Percentiles rank a stretch among this genome's conserved stretches.
Evolutionary conservation across 768 basidiomycete genomes (phyloP).

Genomic region (Pleurotus salmoneostramineus): DNA sequence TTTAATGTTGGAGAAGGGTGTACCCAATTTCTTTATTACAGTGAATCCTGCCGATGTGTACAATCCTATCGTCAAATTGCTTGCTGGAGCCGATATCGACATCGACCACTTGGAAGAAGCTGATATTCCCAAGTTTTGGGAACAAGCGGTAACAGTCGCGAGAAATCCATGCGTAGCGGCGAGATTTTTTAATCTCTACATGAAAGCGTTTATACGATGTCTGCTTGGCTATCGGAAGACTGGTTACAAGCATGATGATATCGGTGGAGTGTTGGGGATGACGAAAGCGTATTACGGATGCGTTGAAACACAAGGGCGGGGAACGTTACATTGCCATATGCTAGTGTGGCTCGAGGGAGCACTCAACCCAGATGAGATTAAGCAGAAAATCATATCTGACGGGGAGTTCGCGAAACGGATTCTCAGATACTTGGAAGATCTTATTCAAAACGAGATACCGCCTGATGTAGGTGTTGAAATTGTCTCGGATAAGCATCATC

Average conservation of each 20-base stretch:
- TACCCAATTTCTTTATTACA: slow-evolving; percentile 39
- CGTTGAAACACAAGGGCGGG: slow-evolving; percentile 34
- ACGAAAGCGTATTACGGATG: slow-evolving; percentile 34
- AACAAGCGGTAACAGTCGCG: slow-evolving; percentile 32
- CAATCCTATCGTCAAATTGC: slow-evolving; percentile 35
- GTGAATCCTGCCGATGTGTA: slow-evolving; percentile 40
- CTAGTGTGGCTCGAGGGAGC: slow-evolving; percentile 33
- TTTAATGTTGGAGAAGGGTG: slow-evolving; percentile 27
- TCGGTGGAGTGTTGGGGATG: slow-evolving; percentile 25
- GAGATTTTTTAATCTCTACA: slow-evolving; percentile 38
- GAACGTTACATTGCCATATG: slow-evolving; percentile 37
- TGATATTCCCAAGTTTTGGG: slow-evolving; percentile 21
- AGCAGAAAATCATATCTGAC: slow-evolving; percentile 11
- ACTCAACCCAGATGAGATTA: slow-evolving; percentile 26
- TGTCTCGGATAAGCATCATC: slow-evolving; percentile 13
- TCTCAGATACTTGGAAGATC: slow-evolving; percentile 19
- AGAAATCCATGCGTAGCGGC: slow-evolving; percentile 34
- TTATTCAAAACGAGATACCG: slow-evolving; percentile 21
- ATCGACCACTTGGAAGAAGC: slow-evolving; percentile 23
- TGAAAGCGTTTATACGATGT: slow-evolving; percentile 27
- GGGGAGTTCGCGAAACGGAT: slow-evolving; percentile 14
- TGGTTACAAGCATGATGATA: background rate
- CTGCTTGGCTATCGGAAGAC: slow-evolving; percentile 19
- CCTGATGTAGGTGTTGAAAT: slow-evolving; percentile 3
- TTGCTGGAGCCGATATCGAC: slow-evolving; percentile 31